phyloP scores from a whole-genome alignment of 805 yeast genomes.

The Nakazawaea holstii region DNA sequence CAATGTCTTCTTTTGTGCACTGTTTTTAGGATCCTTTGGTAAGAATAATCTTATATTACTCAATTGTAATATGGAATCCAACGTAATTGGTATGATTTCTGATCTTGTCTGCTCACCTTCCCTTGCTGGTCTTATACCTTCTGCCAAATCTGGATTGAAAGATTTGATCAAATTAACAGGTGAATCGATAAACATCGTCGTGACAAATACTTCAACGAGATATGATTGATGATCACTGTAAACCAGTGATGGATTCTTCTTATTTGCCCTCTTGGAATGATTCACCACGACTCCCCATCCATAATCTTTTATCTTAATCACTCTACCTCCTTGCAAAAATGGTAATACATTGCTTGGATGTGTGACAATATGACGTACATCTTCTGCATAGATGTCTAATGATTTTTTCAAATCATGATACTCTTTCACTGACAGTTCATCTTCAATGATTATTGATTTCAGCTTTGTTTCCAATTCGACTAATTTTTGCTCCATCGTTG shows the following conservation, averaged over 20 bases:
- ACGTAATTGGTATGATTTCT: constrained; percentile 80
- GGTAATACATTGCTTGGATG: constrained; percentile 87
- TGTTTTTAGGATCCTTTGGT: constrained; percentile 68
- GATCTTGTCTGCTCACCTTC: constrained; percentile 66
- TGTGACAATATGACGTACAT: constrained; percentile 74
- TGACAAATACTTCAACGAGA: constrained; percentile 78
- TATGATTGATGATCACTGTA: constrained; percentile 87
- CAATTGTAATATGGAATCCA: constrained; percentile 67
- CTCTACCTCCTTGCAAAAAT: constrained; percentile 85
- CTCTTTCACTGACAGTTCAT: constrained; percentile 69
- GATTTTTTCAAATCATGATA: constrained; percentile 79
- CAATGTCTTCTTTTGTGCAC: constrained; percentile 53
- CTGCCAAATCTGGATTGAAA: constrained; percentile 72
- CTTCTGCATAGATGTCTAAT: constrained; percentile 63
- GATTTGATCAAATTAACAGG: constrained; percentile 80
- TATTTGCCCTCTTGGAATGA: constrained; percentile 64
- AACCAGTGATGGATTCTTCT: constrained; percentile 49
- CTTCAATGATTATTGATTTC: constrained; percentile 54
- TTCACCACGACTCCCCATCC: constrained; percentile 96
- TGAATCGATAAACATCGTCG: constrained; percentile 72
- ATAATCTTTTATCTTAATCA: constrained; percentile 70
- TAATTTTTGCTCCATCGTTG: constrained; percentile 67
- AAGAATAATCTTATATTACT: constrained; percentile 77
- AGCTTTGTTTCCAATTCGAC: constrained; percentile 45
- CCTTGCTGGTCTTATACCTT: constrained; percentile 81